Evolutionary conservation across 2,329 filamentous ascomycete genomes (phyloP).

Genomic region (Pleurostoma richardsiae): DNA sequence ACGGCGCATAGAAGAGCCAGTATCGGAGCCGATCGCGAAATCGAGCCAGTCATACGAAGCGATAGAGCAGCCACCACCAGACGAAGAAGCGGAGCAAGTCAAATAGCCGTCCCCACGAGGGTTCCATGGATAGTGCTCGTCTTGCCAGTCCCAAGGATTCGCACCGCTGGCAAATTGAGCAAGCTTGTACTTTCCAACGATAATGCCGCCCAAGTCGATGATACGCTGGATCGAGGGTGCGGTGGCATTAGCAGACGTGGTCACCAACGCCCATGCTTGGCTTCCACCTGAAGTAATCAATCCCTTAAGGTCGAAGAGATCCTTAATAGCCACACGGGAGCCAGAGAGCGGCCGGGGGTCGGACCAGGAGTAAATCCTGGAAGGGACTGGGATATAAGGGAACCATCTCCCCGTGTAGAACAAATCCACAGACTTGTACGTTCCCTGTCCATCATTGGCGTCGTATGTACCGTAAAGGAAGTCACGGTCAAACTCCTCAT

Average conservation of each 20-base stretch:
- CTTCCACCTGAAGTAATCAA: slow-evolving; percentile 24
- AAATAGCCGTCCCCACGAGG: slow-evolving; percentile 28
- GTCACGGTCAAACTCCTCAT: slow-evolving; percentile 13
- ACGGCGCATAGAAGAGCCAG: slow-evolving; percentile 17
- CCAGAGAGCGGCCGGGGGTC: slow-evolving; percentile 26
- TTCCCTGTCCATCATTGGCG: slow-evolving; percentile 11
- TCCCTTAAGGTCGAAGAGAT: slow-evolving; percentile 27
- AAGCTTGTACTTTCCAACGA: slow-evolving; percentile 28
- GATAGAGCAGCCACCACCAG: slow-evolving; percentile 23
- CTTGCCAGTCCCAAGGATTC: slow-evolving; percentile 14
- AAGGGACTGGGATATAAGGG: slow-evolving; percentile 26
- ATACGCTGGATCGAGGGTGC: slow-evolving; percentile 24
- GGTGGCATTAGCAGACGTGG: slow-evolving; percentile 15
- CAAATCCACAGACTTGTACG: slow-evolving; percentile 11
- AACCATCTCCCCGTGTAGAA: slow-evolving; percentile 13
- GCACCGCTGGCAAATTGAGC: slow-evolving; percentile 25
- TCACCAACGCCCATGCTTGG: slow-evolving; percentile 20
- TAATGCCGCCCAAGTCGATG: slow-evolving; percentile 23
- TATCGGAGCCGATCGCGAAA: slow-evolving; percentile 27
- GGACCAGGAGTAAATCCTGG: slow-evolving; percentile 26
- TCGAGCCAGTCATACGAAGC: slow-evolving; percentile 34
- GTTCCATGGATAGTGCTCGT: slow-evolving; percentile 24
- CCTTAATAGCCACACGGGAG: slow-evolving; percentile 26
- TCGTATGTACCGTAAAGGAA: slow-evolving; percentile 17
- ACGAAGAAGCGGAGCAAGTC: slow-evolving; percentile 22